Percentiles rank a stretch among this genome's conserved stretches.
phyloP scores from a whole-genome alignment of 2,329 filamentous ascomycete genomes.

The Atkinsonella hypoxylon region DNA sequence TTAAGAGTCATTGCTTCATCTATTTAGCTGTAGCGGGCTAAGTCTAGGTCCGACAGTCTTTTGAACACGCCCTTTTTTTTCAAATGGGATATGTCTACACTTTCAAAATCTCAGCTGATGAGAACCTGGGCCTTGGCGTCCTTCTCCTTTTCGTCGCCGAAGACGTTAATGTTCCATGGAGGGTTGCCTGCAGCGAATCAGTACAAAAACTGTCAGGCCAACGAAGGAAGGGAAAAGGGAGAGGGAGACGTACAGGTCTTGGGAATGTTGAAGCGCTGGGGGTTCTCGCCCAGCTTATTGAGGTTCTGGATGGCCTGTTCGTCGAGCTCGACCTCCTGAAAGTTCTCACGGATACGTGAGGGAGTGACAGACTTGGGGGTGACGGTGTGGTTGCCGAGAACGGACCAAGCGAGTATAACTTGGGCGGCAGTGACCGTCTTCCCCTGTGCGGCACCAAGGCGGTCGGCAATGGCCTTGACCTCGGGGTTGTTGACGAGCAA shows the following conservation, averaged over 20 bases:
- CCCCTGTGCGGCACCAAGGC: slow-evolving; percentile 21
- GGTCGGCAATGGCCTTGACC: slow-evolving; percentile 43
- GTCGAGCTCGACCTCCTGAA: slow-evolving; percentile 50
- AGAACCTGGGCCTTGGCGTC: slow-evolving; percentile 35
- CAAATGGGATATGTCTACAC: not conserved
- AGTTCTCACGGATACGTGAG: slow-evolving; percentile 57
- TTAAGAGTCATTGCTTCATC: not conserved
- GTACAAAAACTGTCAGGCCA: slow-evolving; percentile 1
- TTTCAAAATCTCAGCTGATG: slow-evolving; percentile 12
- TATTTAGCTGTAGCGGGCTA: not conserved
- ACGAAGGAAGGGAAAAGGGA: too few relatives aligned
- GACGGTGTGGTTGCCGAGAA: slow-evolving; percentile 51
- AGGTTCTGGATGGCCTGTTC: slow-evolving; percentile 48
- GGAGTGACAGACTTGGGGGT: slow-evolving; percentile 66
- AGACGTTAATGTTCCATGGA: slow-evolving; percentile 46
- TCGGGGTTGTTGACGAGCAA: slow-evolving; percentile 46
- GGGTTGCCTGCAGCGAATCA: slow-evolving; percentile 27
- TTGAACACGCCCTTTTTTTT: not conserved
- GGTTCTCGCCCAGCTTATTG: slow-evolving; percentile 45
- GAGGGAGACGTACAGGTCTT: slow-evolving; percentile 24
- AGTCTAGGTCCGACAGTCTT: not conserved
- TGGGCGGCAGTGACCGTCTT: slow-evolving; percentile 30
- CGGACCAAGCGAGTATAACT: slow-evolving; percentile 45
- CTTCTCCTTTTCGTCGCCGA: slow-evolving; percentile 40
- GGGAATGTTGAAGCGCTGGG: slow-evolving; percentile 33